phyloP scores from a whole-genome alignment of 352 stramenopile genomes.

The Phytophthora litchii region DNA sequence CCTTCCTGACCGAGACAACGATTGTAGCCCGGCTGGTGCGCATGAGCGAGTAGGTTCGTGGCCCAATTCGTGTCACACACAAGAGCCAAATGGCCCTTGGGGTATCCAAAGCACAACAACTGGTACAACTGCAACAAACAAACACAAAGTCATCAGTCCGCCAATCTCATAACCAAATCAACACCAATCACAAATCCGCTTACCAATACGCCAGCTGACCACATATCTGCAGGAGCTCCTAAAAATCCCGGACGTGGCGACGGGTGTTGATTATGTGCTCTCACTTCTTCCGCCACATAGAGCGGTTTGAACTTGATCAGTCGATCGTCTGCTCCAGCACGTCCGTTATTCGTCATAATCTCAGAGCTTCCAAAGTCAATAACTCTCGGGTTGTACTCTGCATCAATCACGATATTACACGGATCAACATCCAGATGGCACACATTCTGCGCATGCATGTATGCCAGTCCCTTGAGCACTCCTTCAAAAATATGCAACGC shows the following conservation, averaged over 20 bases:
- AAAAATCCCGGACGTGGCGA: slow-evolving; percentile 65
- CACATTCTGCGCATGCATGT: slow-evolving; percentile 83
- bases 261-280: slow-evolving; percentile 61
- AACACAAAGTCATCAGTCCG: slow-evolving; percentile 15
- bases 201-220: slow-evolving; percentile 79
- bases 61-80: slow-evolving; percentile 81
- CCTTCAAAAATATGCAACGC: slow-evolving; percentile 68
- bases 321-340: slow-evolving; percentile 53
- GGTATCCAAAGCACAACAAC: slow-evolving; percentile 81
- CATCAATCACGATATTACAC: slow-evolving; percentile 81
- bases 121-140: slow-evolving; percentile 70
- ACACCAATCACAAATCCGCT: slow-evolving; percentile 12
- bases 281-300: slow-evolving; percentile 76
- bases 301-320: slow-evolving; percentile 85
- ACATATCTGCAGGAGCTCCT: slow-evolving; percentile 80
- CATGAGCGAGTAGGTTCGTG: slow-evolving; percentile 70
- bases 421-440: slow-evolving; percentile 83
- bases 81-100: slow-evolving; percentile 75
- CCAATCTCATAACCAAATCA: not conserved
- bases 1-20: slow-evolving; percentile 60
- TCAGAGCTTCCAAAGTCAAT: slow-evolving; percentile 86
- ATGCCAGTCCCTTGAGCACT: slow-evolving; percentile 70
- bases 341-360: slow-evolving; percentile 73
- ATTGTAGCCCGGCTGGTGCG: slow-evolving; percentile 40
- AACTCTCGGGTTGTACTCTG: slow-evolving; percentile 51